These are phyloP conservation scores for Ligustrum vulgare DNA, from an alignment of 257 asterid genomes.

Conservation along the genomic window DNA sequence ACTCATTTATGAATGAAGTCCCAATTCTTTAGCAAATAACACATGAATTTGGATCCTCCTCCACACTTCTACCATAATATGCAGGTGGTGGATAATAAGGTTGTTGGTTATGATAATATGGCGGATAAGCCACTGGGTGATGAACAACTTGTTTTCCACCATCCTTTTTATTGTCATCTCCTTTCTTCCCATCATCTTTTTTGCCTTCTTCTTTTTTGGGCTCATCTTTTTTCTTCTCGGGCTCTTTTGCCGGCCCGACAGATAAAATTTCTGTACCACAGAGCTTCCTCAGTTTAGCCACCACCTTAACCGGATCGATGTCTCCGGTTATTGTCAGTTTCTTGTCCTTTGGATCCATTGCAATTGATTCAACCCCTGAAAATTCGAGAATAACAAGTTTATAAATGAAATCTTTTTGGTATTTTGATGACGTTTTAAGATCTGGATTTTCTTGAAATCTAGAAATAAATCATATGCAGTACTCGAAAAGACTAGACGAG, in stretches of 20 bases:
- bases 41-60: slow-evolving; percentile 58
- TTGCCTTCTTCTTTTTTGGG: slow-evolving; percentile 38
- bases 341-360: slow-evolving; percentile 58
- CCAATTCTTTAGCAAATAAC: slow-evolving; percentile 35
- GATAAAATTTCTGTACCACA: slow-evolving; percentile 60
- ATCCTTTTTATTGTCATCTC: slow-evolving; percentile 40
- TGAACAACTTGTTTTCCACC: slow-evolving; percentile 32
- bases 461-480: not conserved
- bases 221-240: slow-evolving; percentile 65
- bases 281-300: slow-evolving; percentile 55
- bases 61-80: slow-evolving; percentile 36
- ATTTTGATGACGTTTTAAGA: slow-evolving; percentile 10
- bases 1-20: not conserved
- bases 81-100: slow-evolving; percentile 40
- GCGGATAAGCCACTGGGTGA: slow-evolving; percentile 35
- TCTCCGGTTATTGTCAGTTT: slow-evolving; percentile 59
- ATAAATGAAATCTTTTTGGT: not conserved
- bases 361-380: slow-evolving; percentile 62
- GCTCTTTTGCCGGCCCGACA: slow-evolving; percentile 80
- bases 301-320: slow-evolving; percentile 61
- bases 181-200: slow-evolving; percentile 40
- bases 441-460: not conserved
- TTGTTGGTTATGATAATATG: slow-evolving; percentile 30
- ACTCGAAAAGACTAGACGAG: not conserved
- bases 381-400: not conserved